These are phyloP conservation scores for Penicillium sp. DNA, from an alignment of 2,329 filamentous ascomycete species.

Conservation along the genomic window DNA sequence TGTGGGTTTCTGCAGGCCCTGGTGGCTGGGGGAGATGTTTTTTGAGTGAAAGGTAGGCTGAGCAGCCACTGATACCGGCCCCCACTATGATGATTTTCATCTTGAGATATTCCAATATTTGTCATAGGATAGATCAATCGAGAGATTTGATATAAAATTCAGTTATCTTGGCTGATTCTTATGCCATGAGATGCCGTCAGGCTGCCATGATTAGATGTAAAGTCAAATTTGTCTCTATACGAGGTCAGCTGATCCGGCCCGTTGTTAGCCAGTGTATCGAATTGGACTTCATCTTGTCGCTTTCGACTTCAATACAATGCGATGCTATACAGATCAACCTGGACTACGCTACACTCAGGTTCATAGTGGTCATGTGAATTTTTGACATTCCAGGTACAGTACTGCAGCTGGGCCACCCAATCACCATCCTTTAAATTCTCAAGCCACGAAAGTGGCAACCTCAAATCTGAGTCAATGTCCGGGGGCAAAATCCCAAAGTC, in stretches of 20 bases:
- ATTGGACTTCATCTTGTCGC: background rate
- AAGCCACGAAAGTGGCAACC: background rate
- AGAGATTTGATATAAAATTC: background rate
- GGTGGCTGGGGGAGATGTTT: conserved; percentile 38
- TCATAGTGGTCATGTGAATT: background rate
- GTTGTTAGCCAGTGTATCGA: background rate
- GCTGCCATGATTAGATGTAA: background rate
- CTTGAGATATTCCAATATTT: background rate
- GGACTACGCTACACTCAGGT: background rate
- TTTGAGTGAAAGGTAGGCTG: conserved; percentile 41
- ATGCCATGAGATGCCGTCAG: background rate
- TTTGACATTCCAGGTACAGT: background rate
- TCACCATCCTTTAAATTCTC: background rate
- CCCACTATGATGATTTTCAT: conserved; percentile 49
- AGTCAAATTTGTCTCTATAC: conserved; percentile 1
- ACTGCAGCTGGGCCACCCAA: background rate
- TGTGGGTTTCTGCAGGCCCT: conserved; percentile 19
- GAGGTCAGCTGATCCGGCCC: conserved; percentile 10
- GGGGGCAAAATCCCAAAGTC: background rate
- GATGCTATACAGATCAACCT: background rate
- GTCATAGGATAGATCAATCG: background rate
- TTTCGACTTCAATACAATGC: background rate
- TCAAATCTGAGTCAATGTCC: background rate
- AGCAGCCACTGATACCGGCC: conserved; percentile 44
- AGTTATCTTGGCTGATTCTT: background rate